Evolutionary conservation across 768 basidiomycete species (phyloP).

Genomic region (Collybia sp.): DNA sequence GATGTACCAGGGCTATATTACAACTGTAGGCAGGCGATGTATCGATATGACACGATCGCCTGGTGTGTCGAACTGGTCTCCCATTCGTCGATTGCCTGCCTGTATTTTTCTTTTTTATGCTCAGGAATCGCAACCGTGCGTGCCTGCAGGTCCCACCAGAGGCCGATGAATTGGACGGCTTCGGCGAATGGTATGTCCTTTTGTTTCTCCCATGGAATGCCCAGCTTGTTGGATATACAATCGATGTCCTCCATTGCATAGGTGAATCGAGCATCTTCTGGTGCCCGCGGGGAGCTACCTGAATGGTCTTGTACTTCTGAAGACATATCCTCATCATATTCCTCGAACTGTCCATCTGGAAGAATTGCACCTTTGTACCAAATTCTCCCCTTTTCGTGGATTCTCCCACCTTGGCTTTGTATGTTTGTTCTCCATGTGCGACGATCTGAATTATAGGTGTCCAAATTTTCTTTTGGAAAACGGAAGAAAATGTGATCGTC

Average conservation of each 20-base stretch:
- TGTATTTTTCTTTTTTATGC: slow-evolving; percentile 22
- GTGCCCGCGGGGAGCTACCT: no score
- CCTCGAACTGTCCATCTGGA: slow-evolving; percentile 11
- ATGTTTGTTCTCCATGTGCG: slow-evolving; percentile 5
- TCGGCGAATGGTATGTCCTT: slow-evolving; percentile 19
- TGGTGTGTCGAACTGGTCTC: slow-evolving; percentile 1
- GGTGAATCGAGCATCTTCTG: slow-evolving; percentile 4
- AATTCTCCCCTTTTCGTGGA: slow-evolving; percentile 4
- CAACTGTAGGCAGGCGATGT: no score
- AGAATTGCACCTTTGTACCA: slow-evolving; percentile 18
- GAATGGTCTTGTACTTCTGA: not conserved
- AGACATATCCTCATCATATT: slow-evolving; percentile 22
- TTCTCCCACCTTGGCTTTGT: not conserved
- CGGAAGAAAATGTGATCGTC: slow-evolving; percentile 25
- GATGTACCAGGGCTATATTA: no score
- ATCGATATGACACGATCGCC: no score
- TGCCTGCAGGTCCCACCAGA: slow-evolving; percentile 21
- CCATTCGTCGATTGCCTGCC: slow-evolving; percentile 17
- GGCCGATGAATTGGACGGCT: slow-evolving; percentile 19
- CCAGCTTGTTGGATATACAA: slow-evolving; percentile 18
- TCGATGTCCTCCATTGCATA: slow-evolving; percentile 24
- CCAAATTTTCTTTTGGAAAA: slow-evolving; percentile 13
- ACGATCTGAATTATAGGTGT: slow-evolving; percentile 16
- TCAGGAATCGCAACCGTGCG: slow-evolving; percentile 15
- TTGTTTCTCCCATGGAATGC: slow-evolving; percentile 22